Base-by-base conservation (phyloP, 345 rosid species). In the Hibiscus trionum region DNA sequence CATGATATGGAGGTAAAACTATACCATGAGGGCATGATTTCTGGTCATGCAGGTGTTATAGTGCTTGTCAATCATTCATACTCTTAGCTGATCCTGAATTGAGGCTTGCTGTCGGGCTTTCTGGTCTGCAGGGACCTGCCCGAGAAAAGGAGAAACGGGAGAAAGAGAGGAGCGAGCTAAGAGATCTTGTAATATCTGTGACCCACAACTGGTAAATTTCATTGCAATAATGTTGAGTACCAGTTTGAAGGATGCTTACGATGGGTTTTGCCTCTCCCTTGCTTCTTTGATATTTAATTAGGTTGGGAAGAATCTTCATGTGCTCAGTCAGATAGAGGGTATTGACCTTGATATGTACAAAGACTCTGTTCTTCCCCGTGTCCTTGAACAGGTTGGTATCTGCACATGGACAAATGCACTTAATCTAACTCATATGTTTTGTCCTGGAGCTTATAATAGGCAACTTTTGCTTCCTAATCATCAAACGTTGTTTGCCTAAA, bases 91-190 rank as follows among this genome's bases (percentile, higher is more conserved):
- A 88, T 84, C 90, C 87, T 92, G 91, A 83, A 93, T 86, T 92
- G 97, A 95, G 90, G 94, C 85, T 86, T 92, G 96, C 93, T 92
- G 80, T 90, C 82, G 91, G 98, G 91, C 86, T 90, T 92, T 92
- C 92, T 95, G 92, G 97, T 90, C 91, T 95, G 98, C 98, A 95
- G 99, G 99, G 98, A 81, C 96, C 98, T 85, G 87, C 93, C 88
- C 98, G 98, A 77, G 98, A 85, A 52, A 95, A 90, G 96, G 98
- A 92, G 79, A 92, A 80, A 77, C 94, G 98, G 84, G 99, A 95
- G 85, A 95, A 87, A 82, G 99, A 95, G 80, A 89, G 99, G 90
- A 91, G 86, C 84, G 98, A 92, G 93, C 97, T 95, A 58, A 97
- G 99, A 39, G 99, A 95, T 89, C 99, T 95, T 89, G 99, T 95